Base-by-base conservation (phyloP, 2,329 filamentous ascomycete genomes). In the Cordyceps javanica region DNA sequence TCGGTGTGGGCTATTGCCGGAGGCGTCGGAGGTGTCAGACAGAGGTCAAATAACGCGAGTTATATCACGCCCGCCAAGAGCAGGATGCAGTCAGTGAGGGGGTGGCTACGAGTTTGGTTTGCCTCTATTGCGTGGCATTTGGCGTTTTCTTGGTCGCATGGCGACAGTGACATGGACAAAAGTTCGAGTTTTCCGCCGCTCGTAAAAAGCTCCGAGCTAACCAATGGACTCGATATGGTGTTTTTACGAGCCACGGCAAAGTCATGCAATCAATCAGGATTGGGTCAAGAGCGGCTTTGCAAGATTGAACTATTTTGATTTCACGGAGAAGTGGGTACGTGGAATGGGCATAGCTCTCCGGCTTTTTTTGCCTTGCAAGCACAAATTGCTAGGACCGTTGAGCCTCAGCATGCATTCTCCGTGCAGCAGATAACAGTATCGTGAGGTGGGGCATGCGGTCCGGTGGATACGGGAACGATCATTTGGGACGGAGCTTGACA, bases 391-490 rank as follows among this genome's bases (percentile, higher is more conserved):
- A 30, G n/a, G 32, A 9, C 3, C 19, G n/a, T 32, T 19, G 45
- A 30, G 26, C 30, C 30, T 32, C 52, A 55, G 2, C 19, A 32
- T 38, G 48, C 16, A 32, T 36, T 53, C 50, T 30, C 21, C 30
- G 38, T 45, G 52, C 30, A 21, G 28, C 11, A 32, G 28, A 55
- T 55, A 46, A 46, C 19, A 54, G 16, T 32, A 55, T 55, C 52
- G 41, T 55, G 41, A 55, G 32, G 52, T 55, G 52, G 52, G 52
- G 41, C 41, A 21, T 28, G 30, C 51, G 28, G 26, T 13, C 25
- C 26, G 16, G 41, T 45, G 52, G 52, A 32, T 55, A 46, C 52
- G 41, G 52, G 30, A 55, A 55, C 52, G 41, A 55, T 55, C 41
- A 32, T 55, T 44, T 55, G 52, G 21, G 30, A 46, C 42, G 41